Evolutionary conservation across 257 asterid species (phyloP).

Genomic region (Solanum medicagineum): DNA sequence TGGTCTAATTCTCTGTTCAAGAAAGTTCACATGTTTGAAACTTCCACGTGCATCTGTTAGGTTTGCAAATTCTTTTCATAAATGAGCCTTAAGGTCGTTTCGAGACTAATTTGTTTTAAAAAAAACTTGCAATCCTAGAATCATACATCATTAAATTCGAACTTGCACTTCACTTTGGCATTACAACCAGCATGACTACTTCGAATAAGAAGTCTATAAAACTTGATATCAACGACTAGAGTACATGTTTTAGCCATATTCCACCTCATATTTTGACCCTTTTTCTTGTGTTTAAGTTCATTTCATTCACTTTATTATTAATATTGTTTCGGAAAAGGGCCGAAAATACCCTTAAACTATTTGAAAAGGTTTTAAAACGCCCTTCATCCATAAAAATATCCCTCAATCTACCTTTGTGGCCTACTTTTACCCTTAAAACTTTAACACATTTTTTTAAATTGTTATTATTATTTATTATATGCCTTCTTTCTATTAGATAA

Average conservation of each 20-base stretch:
- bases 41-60: neutral
- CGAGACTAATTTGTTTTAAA: neutral
- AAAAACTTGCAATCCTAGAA: neutral
- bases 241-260: neutral
- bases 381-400: too few relatives aligned
- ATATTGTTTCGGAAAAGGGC: neutral
- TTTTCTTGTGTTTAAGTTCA: neutral
- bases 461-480: too few relatives aligned
- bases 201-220: neutral
- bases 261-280: neutral
- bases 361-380: too few relatives aligned
- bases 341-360: too few relatives aligned
- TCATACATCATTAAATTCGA: neutral
- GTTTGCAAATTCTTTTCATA: neutral
- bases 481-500: too few relatives aligned
- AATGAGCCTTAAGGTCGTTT: neutral
- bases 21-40: neutral
- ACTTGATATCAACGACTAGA: neutral
- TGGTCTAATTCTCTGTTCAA: neutral
- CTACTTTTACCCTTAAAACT: too few relatives aligned
- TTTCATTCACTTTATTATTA: neutral
- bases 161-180: neutral
- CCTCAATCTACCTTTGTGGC: too few relatives aligned
- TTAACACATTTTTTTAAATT: too few relatives aligned
- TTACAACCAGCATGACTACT: neutral